phyloP scores from a whole-genome alignment of 495 filamentous ascomycete genomes.

The Cryomyces antarcticus region DNA sequence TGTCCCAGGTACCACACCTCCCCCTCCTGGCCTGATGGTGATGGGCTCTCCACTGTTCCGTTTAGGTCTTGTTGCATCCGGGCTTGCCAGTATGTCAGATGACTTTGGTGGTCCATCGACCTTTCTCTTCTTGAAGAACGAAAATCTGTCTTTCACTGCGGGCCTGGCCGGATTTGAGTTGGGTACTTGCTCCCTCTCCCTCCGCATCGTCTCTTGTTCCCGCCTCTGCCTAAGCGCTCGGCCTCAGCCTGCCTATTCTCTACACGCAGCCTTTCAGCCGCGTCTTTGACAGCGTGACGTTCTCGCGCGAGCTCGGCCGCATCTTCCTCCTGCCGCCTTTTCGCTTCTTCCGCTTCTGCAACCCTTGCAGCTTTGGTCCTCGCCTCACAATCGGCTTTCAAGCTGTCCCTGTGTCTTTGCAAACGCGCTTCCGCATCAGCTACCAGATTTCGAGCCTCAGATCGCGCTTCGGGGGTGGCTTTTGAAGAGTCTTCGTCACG shows the following conservation, averaged over 20 bases:
- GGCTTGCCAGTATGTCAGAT: not conserved
- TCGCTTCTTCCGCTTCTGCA: not conserved
- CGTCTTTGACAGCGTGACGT: not conserved
- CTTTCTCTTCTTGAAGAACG: not conserved
- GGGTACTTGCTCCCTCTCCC: not conserved
- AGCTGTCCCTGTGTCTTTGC: no score
- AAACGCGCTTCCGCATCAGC: no score
- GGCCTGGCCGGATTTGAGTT: not conserved
- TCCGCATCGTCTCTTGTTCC: not conserved
- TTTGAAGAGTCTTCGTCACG: no score
- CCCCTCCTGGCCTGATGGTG: slow-evolving; percentile 16
- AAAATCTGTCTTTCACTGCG: not conserved
- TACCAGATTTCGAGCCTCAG: no score
- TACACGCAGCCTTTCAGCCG: no score
- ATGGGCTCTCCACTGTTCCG: not conserved
- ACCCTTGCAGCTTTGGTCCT: no score
- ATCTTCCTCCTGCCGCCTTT: not conserved
- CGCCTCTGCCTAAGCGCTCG: not conserved
- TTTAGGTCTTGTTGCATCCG: not conserved
- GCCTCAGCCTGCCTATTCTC: not conserved
- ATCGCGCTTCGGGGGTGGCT: no score
- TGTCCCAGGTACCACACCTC: slow-evolving; percentile 37
- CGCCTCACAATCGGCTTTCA: no score
- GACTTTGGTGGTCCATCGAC: not conserved
- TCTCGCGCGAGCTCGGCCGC: not conserved